These are phyloP conservation scores for Purpureocillium lavendulum DNA, from an alignment of 2,329 filamentous ascomycete species.

Conservation along the genomic window DNA sequence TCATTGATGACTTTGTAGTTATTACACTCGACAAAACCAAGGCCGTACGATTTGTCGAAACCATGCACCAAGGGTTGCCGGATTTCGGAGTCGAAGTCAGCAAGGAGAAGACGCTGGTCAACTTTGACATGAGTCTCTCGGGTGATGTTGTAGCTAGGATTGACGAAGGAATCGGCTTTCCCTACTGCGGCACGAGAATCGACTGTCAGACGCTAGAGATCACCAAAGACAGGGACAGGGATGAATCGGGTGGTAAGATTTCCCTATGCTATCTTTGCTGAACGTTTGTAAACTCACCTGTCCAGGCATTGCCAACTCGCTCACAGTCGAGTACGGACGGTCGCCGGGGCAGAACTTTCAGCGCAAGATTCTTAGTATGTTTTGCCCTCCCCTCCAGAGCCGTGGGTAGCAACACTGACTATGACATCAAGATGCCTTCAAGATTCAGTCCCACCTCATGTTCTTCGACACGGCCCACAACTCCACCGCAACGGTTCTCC, in stretches of 20 bases:
- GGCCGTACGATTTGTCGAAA: conserved; percentile 63
- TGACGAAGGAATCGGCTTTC: conserved; percentile 46
- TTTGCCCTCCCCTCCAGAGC: no score
- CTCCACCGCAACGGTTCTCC: conserved; percentile 54
- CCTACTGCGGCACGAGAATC: conserved; percentile 80
- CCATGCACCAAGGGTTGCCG: conserved; percentile 72
- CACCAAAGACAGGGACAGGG: conserved; percentile 54
- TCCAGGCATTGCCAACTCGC: conserved; percentile 50
- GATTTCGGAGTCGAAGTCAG: conserved; percentile 77
- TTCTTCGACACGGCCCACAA: conserved; percentile 78
- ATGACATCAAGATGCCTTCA: conserved; percentile 51
- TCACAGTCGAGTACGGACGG: conserved; percentile 71
- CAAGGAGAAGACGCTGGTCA: conserved; percentile 70
- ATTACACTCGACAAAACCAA: conserved; percentile 63
- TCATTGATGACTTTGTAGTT: conserved; percentile 90
- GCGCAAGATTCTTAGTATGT: conserved; percentile 64
- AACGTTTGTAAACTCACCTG: background rate
- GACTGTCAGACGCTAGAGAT: conserved; percentile 69
- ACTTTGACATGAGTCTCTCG: conserved; percentile 61
- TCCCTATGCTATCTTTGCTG: conserved; percentile 5
- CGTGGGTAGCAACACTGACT: background rate
- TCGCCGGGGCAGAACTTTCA: conserved; percentile 70
- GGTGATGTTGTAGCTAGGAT: conserved; percentile 43
- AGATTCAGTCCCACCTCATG: conserved; percentile 77
- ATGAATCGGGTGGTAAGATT: conserved; percentile 39